Base-by-base conservation (phyloP, 768 basidiomycete species). In the Rhodotorula babjevae region DNA sequence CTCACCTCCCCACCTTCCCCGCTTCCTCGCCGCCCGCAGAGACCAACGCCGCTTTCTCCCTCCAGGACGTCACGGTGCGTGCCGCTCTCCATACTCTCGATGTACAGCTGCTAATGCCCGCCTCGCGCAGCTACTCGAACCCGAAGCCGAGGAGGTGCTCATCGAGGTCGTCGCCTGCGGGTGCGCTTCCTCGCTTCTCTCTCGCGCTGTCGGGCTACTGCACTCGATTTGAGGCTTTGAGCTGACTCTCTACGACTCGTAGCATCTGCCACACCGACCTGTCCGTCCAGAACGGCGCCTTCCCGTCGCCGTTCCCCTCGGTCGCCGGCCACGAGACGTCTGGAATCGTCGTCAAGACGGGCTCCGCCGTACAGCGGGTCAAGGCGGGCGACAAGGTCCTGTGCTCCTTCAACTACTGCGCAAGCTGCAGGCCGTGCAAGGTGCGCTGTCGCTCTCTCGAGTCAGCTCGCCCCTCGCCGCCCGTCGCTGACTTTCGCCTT, bases 261-360 rank as follows among this genome's bases (percentile, higher is more conserved):
- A 55, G 73, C 2, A 55, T 65, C 33, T 59, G 77, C 60, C 77
- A 78, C 36, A 78, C 74, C 40, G 74, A 75, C 47, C 29, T 72
- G 18, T 2, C 50, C 25, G 57, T 69, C 8, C 67, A 66, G 10
- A 25, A 3, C 19, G 73, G 67, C 10, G 58, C 25, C 19, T 64
- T 72, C n/a, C 75, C 75, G 0, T 52, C 68, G 15, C 62, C 61
- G 0, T 73, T 67, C 50, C 75, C 71, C 29, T 5, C 36, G 36
- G 61, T 62, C 12, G 58, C 58, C 25, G 67, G 65, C 19, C 72
- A 75, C 59, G 77, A 76, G 33, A 72, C 73, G 29, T 50, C 65
- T 31, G 72, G 69, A 25, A 23, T 27, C 19, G 67, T 71, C 55
- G 27, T 68, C 27, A 23, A 40, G n/a, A 58, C 61, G 50, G 72